A percentile compares a stretch with the other conserved stretches of the same genome.
Conservation (phyloP, 768 basidiomycete genomes). For the Pleurotus tuber-regium region DNA sequence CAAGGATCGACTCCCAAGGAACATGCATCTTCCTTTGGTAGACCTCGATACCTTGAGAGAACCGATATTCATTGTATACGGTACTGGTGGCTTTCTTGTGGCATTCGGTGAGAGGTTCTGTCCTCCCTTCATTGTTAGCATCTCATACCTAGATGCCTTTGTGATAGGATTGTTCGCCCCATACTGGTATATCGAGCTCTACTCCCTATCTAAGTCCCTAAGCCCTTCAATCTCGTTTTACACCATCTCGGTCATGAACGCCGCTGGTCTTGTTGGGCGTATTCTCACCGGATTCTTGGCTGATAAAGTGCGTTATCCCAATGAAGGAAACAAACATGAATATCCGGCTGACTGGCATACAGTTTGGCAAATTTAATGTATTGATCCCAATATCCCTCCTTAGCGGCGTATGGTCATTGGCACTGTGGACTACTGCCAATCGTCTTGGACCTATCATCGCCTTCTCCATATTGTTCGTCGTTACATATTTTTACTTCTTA, state of each 20-base stretch:
- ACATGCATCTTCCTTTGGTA: not conserved
- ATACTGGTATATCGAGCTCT: conserved; percentile 6
- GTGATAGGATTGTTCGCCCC: not conserved
- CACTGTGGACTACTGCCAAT: not conserved
- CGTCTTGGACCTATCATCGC: not conserved
- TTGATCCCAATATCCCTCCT: not conserved
- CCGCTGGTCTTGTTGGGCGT: conserved; percentile 13
- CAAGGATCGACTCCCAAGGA: conserved; percentile 3
- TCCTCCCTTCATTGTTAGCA: not conserved
- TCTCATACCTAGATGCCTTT: not conserved
- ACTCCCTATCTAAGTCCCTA: not conserved
- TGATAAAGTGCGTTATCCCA: not conserved
- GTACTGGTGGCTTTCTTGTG: not conserved
- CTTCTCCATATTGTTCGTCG: not conserved
- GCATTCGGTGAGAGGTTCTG: not conserved
- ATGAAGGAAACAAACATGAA: not conserved
- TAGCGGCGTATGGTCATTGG: not conserved
- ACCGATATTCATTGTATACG: not conserved
- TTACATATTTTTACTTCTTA: not conserved
- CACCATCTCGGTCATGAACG: conserved; percentile 9
- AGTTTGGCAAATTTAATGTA: not conserved
- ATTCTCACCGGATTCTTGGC: not conserved
- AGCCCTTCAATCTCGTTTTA: not conserved
- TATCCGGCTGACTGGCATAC: not conserved
- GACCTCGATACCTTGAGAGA: not conserved